Conservation (phyloP, 495 filamentous ascomycete species). For the Trichoderma parareesei region DNA sequence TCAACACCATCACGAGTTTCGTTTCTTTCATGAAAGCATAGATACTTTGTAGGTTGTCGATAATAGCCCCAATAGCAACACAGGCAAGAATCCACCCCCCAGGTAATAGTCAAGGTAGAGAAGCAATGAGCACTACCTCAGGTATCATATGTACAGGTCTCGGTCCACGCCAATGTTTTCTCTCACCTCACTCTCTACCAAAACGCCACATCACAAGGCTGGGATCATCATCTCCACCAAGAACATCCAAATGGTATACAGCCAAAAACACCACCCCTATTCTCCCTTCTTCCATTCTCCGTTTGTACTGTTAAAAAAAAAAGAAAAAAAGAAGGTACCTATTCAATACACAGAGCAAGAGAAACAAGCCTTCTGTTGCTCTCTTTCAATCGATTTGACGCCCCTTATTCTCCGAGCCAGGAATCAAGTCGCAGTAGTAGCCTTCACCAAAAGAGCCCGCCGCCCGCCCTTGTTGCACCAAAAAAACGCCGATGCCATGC, state of each 20-base stretch:
- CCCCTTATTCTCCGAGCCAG: not conserved
- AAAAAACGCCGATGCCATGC: slow-evolving; percentile 29
- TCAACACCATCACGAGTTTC: too few species aligned
- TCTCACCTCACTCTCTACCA: not conserved
- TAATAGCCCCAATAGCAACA: too few species aligned
- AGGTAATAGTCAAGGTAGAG: too few species aligned
- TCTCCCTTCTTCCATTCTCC: not conserved
- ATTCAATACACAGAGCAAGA: not conserved
- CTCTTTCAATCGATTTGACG: not conserved
- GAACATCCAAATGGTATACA: not conserved
- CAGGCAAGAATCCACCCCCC: too few species aligned
- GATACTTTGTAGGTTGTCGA: too few species aligned
- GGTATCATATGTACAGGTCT: too few species aligned
- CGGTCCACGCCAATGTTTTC: not conserved
- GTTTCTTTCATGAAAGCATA: too few species aligned
- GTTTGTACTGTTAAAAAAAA: not conserved
- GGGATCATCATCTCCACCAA: not conserved
- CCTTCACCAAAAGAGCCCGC: not conserved
- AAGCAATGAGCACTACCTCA: too few species aligned
- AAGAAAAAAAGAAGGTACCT: not conserved
- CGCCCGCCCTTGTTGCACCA: not conserved
- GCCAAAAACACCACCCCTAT: not conserved
- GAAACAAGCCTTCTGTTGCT: not conserved
- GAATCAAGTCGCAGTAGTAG: not conserved
- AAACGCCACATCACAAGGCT: not conserved